Percentiles rank a stretch among this genome's conserved stretches.
These are phyloP conservation scores for Ustilago bromivora DNA, from an alignment of 1,284 basidiomycete species.

Conservation along the genomic window DNA sequence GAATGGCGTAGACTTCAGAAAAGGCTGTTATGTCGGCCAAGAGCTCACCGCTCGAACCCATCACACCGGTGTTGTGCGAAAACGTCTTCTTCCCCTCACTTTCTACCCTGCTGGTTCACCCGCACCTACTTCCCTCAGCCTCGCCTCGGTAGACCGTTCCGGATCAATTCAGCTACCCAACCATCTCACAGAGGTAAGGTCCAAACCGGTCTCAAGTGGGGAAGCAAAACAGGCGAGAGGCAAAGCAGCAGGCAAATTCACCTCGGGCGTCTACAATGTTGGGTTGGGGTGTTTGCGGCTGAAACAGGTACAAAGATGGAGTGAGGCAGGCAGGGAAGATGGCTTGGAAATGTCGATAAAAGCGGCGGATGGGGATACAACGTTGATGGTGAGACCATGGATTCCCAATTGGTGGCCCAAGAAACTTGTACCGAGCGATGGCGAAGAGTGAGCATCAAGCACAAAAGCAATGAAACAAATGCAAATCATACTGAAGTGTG, in stretches of 20 bases:
- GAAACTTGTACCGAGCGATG: constrained; percentile 2
- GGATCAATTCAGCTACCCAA: constrained; percentile 11
- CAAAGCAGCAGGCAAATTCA: constrained; percentile 63
- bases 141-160: constrained; percentile 5
- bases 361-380: constrained; percentile 30
- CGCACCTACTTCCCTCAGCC: constrained; percentile 11
- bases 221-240: constrained; percentile 31
- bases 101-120: constrained; percentile 34
- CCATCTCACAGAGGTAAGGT: constrained; percentile 45
- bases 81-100: constrained; percentile 84
- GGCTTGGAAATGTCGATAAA: constrained; percentile 35
- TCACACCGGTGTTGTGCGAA: constrained; percentile 90
- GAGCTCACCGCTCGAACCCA: constrained; percentile 96
- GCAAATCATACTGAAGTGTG: neutral
- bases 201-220: constrained; percentile 12
- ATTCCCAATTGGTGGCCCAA: constrained; percentile 59
- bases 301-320: constrained; percentile 59
- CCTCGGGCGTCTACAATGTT: constrained; percentile 58
- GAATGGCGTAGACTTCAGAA: constrained; percentile 94
- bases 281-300: constrained; percentile 59
- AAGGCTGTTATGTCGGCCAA: constrained; percentile 98
- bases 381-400: constrained; percentile 48
- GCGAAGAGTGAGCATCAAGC: neutral
- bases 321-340: constrained; percentile 13
- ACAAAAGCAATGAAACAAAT: neutral